Evolutionary conservation across 768 basidiomycete genomes (phyloP).

Genomic region (Trametes cingulata): DNA sequence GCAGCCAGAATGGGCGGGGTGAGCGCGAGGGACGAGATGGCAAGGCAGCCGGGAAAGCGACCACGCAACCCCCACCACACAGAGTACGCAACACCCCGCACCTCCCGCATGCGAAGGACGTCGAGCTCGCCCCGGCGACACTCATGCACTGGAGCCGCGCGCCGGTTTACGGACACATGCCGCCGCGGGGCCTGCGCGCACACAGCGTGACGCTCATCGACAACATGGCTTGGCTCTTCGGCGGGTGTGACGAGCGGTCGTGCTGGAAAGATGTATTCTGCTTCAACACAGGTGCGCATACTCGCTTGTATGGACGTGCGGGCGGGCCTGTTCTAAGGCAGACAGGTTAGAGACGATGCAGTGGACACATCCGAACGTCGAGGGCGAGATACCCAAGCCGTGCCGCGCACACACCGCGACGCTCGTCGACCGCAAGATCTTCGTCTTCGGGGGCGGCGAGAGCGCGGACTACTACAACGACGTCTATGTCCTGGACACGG

Average conservation of each 20-base stretch:
- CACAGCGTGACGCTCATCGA: slow-evolving; percentile 87
- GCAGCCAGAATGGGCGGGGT: slow-evolving; percentile 8
- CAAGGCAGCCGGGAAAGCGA: slow-evolving; percentile 6
- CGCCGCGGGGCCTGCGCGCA: slow-evolving; percentile 71
- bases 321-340: not conserved
- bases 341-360: slow-evolving; percentile 75
- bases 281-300: slow-evolving; percentile 71
- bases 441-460: slow-evolving; percentile 87
- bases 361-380: slow-evolving; percentile 78
- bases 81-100: slow-evolving; percentile 53
- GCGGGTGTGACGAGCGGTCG: slow-evolving; percentile 83
- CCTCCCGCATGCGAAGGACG: slow-evolving; percentile 62
- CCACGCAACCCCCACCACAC: slow-evolving; percentile 28
- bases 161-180: slow-evolving; percentile 71
- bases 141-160: slow-evolving; percentile 87
- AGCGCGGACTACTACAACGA: slow-evolving; percentile 81
- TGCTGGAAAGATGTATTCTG: slow-evolving; percentile 77
- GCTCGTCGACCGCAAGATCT: slow-evolving; percentile 74
- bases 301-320: not conserved
- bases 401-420: slow-evolving; percentile 89
- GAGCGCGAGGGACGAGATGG: slow-evolving; percentile 17
- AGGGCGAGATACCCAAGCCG: slow-evolving; percentile 79
- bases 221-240: slow-evolving; percentile 81
- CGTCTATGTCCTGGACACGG: slow-evolving; percentile 81
- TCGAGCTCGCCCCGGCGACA: slow-evolving; percentile 63